These are phyloP conservation scores for Hyphopichia burtonii DNA, from an alignment of 1,139 yeast genomes.

Conservation along the genomic window DNA sequence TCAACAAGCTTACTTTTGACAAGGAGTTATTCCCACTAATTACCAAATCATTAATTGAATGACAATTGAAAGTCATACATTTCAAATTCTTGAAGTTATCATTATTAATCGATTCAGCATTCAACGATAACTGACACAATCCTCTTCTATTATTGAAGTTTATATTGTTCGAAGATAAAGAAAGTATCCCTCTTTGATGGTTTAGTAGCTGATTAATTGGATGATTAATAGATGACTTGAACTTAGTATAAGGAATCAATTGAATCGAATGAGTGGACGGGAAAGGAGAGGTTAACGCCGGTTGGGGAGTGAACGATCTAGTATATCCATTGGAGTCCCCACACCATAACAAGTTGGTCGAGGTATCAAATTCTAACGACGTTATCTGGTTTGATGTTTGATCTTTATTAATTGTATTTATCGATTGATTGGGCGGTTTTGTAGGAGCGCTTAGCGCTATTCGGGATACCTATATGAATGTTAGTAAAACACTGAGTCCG, in stretches of 20 bases:
- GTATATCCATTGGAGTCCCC: constrained; percentile 60
- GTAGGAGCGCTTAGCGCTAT: constrained; percentile 12
- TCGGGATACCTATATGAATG: constrained; percentile 20
- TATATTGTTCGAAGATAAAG: constrained; percentile 53
- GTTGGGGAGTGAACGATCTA: constrained; percentile 28
- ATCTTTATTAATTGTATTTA: not conserved
- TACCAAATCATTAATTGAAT: constrained; percentile 35
- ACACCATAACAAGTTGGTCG: constrained; percentile 77
- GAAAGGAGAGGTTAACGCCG: constrained; percentile 17
- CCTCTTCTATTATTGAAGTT: constrained; percentile 63
- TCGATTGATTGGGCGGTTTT: not conserved
- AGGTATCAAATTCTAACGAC: constrained; percentile 62
- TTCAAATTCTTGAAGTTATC: constrained; percentile 24
- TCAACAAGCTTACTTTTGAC: constrained; percentile 60
- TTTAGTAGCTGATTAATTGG: constrained; percentile 52
- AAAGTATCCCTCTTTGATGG: constrained; percentile 57
- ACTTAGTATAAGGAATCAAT: constrained; percentile 50
- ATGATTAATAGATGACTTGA: constrained; percentile 39
- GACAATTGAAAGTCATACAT: constrained; percentile 39
- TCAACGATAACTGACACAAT: constrained; percentile 38
- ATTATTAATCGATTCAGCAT: constrained; percentile 28
- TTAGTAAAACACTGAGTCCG: not conserved
- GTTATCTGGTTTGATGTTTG: constrained; percentile 17
- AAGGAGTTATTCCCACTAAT: constrained; percentile 38
- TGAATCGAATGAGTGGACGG: constrained; percentile 9